Base-by-base conservation (phyloP, 202 grass and related monocot genomes). In the Brachypodium distachyon region DNA sequence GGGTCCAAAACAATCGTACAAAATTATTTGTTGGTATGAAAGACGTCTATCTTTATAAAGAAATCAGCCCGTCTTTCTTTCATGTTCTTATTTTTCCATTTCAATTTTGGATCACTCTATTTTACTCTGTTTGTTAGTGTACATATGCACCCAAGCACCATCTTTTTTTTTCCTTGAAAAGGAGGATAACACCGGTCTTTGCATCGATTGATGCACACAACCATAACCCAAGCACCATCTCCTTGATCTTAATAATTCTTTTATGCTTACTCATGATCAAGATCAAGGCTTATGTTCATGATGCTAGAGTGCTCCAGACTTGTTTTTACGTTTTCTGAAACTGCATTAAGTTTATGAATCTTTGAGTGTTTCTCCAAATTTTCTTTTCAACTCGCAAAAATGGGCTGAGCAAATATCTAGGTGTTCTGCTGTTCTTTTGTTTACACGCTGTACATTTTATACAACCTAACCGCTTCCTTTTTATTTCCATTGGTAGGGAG, bases 401-500 rank as follows among this genome's bases (percentile, higher is more conserved):
- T 58, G 22, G 18, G 29, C 2, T 21, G 9, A 41, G 14, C 69
- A 18, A 43, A 43, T 62, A 12, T 2, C 43, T 38, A 12, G 5
- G 39, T 17, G 3, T 41, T 65, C 2, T 17, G 16, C 7, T 36
- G 4, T 64, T 32, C 2, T 46, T n/a, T 19, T 23, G 46, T 29
- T 27, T 41, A 66, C 1, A 1, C 0, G 0, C 1, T 9, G 1
- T 13, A 19, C 10, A 21, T 41, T 41, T 52, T 12, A 7, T 64
- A 17, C 2, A 7, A 63, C 27, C 51, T 18, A 55, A 42, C 33
- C 23, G 0, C 65, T 19, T 54, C 12, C 26, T 3, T 70, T 76
- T 50, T 70, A n/a, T n/a, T 71, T 28, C 34, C 14, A 26, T 85
- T 57, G 1, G 36, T 76, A 99, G 96, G 96, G 96, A 73, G 96